Evolutionary conservation across 2,329 filamentous ascomycete species (phyloP).

Genomic region (Aspergillus sp.): DNA sequence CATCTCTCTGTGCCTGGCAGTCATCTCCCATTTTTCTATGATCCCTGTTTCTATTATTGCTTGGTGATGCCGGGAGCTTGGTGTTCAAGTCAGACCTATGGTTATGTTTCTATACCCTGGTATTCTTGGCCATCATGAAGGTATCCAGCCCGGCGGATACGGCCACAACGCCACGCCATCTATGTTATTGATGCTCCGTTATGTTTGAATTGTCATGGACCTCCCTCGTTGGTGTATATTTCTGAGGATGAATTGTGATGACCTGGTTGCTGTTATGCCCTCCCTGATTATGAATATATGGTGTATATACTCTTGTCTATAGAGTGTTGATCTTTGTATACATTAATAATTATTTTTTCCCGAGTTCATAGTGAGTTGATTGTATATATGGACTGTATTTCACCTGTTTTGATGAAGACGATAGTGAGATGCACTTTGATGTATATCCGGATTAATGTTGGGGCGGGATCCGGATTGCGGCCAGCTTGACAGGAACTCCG

Average conservation of each 20-base stretch:
- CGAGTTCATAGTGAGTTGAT: constrained; percentile 2
- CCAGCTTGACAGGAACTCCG: constrained; percentile 22
- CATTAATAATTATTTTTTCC: constrained; percentile 6
- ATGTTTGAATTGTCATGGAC: constrained; percentile 6
- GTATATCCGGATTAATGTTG: constrained; percentile 25
- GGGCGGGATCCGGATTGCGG: constrained; percentile 20
- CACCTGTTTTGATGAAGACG: no score
- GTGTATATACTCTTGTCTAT: constrained; percentile 12
- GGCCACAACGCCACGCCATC: not conserved
- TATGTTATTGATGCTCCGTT: constrained; percentile 5
- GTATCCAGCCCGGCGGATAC: not conserved
- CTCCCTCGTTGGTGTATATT: constrained; percentile 7
- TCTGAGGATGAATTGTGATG: constrained; percentile 7
- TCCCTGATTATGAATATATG: constrained; percentile 19
- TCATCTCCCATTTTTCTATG: constrained; percentile 1
- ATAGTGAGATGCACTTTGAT: not conserved
- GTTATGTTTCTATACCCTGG: constrained; percentile 18
- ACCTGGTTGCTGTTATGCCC: constrained; percentile 11
- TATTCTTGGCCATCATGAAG: constrained; percentile 12
- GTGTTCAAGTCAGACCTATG: constrained; percentile 10
- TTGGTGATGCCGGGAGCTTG: constrained; percentile 8
- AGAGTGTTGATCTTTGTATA: constrained; percentile 15
- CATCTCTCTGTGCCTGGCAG: constrained; percentile 3
- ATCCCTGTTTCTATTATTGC: not conserved
- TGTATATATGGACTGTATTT: not conserved